A percentile compares a stretch with the other conserved stretches of the same genome.
Evolutionary conservation across 305 asterid species (phyloP).

Genomic region (Nicotiana rustica): DNA sequence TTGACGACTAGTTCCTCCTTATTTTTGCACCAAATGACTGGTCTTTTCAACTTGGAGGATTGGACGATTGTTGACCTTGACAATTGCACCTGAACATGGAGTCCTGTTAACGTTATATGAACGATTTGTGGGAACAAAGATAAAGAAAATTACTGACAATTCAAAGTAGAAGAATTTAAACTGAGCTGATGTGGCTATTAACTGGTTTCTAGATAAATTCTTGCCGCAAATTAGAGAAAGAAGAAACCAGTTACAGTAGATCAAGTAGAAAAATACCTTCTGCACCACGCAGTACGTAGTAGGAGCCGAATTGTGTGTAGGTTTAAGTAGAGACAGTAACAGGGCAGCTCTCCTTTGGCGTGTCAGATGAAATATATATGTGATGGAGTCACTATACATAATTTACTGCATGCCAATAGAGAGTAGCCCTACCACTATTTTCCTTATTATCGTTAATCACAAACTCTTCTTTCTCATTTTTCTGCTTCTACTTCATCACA

Average conservation of each 20-base stretch:
- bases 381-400: background rate
- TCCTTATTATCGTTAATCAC: slow-evolving; percentile 36
- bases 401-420: slow-evolving; percentile 53
- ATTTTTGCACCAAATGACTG: too few relatives aligned
- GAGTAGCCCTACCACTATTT: slow-evolving; percentile 61
- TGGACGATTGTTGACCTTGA: too few relatives aligned
- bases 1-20: too few relatives aligned
- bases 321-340: slow-evolving; percentile 50
- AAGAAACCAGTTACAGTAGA: background rate
- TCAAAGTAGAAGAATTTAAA: background rate
- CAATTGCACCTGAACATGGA: too few relatives aligned
- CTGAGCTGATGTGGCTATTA: background rate
- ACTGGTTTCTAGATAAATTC: background rate
- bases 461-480: background rate
- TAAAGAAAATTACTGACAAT: background rate
- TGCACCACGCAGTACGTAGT: background rate
- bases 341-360: slow-evolving; percentile 85
- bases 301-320: background rate
- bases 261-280: background rate
- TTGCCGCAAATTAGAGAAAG: background rate
- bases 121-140: background rate
- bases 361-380: slow-evolving; percentile 26
- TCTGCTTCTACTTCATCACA: background rate
- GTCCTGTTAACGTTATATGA: too few relatives aligned
- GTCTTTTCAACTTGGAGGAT: too few relatives aligned